Evolutionary conservation across 2,329 filamentous ascomycete species (phyloP).

Genomic region (Scytalidium sp.): DNA sequence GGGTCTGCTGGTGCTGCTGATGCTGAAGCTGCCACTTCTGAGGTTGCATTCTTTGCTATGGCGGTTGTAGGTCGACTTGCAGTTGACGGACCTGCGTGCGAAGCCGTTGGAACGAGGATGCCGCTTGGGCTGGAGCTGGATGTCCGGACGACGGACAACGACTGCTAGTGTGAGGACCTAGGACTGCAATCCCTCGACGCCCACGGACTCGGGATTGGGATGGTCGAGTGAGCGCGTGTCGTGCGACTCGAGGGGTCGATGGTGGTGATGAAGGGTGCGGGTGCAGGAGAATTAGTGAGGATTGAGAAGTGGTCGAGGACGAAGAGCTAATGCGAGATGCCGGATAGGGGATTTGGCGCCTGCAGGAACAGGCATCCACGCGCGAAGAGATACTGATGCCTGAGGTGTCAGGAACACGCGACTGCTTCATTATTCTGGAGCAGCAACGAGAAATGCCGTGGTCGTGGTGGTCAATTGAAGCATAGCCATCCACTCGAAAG

Average conservation of each 20-base stretch:
- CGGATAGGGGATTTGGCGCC: background rate
- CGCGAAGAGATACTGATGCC: background rate
- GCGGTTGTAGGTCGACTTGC: slow-evolving; percentile 13
- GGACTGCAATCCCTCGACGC: background rate
- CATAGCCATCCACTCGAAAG: background rate
- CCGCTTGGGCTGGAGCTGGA: background rate
- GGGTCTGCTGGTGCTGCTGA: background rate
- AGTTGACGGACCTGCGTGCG: slow-evolving; percentile 19
- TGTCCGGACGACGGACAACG: background rate
- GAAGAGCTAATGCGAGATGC: background rate
- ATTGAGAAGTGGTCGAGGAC: background rate
- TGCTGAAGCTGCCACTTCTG: background rate
- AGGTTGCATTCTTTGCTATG: slow-evolving; percentile 10
- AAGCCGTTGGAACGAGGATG: slow-evolving; percentile 24
- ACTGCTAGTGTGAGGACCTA: background rate
- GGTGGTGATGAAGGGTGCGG: background rate
- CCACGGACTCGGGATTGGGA: background rate
- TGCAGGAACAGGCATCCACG: background rate
- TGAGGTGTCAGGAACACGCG: background rate
- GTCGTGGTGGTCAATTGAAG: background rate
- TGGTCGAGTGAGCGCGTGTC: too few species aligned
- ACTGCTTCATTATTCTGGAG: background rate
- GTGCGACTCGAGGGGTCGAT: background rate
- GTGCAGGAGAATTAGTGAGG: background rate
- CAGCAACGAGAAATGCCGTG: background rate